Evolutionary conservation across 768 basidiomycete genomes (phyloP).

Genomic region (Hydnum rufescens): DNA sequence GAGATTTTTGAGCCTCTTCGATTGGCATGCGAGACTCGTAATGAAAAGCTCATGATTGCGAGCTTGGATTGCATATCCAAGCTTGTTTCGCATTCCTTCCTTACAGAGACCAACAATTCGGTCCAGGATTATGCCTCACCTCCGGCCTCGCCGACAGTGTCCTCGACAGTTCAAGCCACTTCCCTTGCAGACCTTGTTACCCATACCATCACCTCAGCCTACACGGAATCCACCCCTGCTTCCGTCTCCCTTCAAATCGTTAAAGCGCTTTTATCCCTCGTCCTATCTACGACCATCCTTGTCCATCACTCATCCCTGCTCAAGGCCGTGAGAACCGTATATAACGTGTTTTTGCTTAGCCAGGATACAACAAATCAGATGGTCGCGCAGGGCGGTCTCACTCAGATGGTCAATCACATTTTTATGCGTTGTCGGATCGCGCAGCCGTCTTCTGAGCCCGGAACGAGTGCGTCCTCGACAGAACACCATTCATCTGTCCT

Average conservation of each 20-base stretch:
- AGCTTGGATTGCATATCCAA: conserved; percentile 96
- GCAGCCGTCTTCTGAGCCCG: neutral
- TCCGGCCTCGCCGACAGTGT: conserved; percentile 42
- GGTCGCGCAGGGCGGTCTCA: conserved; percentile 93
- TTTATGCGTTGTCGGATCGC: conserved; percentile 46
- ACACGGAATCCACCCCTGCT: conserved; percentile 73
- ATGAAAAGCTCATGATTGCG: conserved; percentile 86
- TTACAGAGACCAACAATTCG: conserved; percentile 41
- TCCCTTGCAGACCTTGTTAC: conserved; percentile 85
- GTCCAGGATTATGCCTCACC: conserved; percentile 39
- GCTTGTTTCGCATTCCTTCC: conserved; percentile 93
- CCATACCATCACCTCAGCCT: conserved; percentile 83
- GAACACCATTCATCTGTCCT: too few species aligned
- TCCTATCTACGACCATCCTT: conserved; percentile 67
- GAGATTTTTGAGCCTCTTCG: conserved; percentile 93
- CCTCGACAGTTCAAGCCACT: conserved; percentile 18
- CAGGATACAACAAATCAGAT: conserved; percentile 84
- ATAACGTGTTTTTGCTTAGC: conserved; percentile 91
- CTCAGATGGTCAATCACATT: conserved; percentile 95
- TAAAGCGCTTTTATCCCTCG: conserved; percentile 76
- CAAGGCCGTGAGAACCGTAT: conserved; percentile 92
- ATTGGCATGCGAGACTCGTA: conserved; percentile 87
- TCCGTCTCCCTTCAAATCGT: conserved; percentile 91
- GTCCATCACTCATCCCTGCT: conserved; percentile 93
- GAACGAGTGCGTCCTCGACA: too few species aligned